Evolutionary conservation across 768 basidiomycete species (phyloP), one percentile per base, ranked within the genome.

Genomic region (Glaciozyma antarctica): DNA sequence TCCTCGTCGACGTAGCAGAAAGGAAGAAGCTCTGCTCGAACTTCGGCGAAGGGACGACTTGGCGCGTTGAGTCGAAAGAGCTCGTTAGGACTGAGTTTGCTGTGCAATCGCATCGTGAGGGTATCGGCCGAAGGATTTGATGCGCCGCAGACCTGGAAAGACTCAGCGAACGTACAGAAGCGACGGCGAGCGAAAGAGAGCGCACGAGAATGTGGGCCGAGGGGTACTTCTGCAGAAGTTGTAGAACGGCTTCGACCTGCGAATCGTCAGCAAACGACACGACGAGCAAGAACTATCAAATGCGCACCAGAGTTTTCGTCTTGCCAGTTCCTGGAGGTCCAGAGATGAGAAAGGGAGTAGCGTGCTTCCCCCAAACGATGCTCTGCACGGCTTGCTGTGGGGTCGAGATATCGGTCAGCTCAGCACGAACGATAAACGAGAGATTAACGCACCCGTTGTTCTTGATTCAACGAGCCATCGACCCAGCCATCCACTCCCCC

Each of bases 71-170:
- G 71, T 17, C 77, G 65, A 21, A 78, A 66, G 58, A 77, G 68
- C 24, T 71, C 57, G 5, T 61, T 47, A 0, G 73, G 70, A 15
- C 32, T 10, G 19, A 76, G 69, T 0, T 55, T 47, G n/a, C 64
- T 55, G 1, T 59, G 62, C 0, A 78, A 72, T 7, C 77, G 73
- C 5, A 71, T 59, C 1, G 74, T 75, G 30, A 78, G 64, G 21
- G 77, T 77, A 61, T 78, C 77, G 15, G 76, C 72, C 1, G 77
- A 77, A 9, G 77, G 69, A 59, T 77, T 76, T 15, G 75, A 76
- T 0, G 77, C 76, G 8, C 76, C 77, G 43, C 73, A 75, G 30
- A 77, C 38, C 38, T 41, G 38, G 38, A 41, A 2, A 41, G 2
- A 41, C 10, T 41, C 38, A 41, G 38, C 38, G 38, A 13, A 10